Base-by-base conservation (phyloP, 2,329 filamentous ascomycete species). In the Colletotrichum paranaense region DNA sequence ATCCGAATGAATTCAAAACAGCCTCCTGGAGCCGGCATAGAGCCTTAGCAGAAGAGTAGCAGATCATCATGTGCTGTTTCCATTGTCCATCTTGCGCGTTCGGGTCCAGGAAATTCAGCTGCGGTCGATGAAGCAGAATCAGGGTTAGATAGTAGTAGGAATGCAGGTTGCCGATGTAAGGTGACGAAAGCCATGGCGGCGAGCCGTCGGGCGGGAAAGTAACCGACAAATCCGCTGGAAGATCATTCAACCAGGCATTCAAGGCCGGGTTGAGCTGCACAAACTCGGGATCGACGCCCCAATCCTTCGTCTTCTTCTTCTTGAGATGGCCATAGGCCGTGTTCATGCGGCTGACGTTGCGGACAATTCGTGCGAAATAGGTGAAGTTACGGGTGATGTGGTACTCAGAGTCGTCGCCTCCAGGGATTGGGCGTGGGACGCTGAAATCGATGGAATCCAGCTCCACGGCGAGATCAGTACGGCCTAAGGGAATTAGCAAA, bases 101-200 rank as follows among this genome's bases (percentile, higher is more conserved):
- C 1, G 93, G 93, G 71, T 95, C 93, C 68, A 95, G 90, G 68
- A 94, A 92, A 14, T 92, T 92, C 52, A 98, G 84, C 78, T 98
- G 95, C 24, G 96, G 95, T 55, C 96, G 90, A 80, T 97, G 93
- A 72, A 97, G 92, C 82, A 98, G 91, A 67, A 98, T 95, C 62
- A 96, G 88, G 16, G 91, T 92, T 22, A 98, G 87, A 77, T 97
- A 92, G 81, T 97, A 95, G 82, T 98, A 97, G 2, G 92, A 93
- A 80, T 98, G 94, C 82, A 98, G 87, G 79, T 98, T 97, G 46
- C 94, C 96, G 60, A 97, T 88, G 78, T 95, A 98, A 77, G 97
- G 93, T 8, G 94, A 96, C 3, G 94, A 90, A 22, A 98, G 87
- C 92, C 93, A 97, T 0, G 95, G 95, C 2, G 94, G 88, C 4